Evolutionary conservation across 306 rosid species (phyloP), one percentile per base, ranked within the genome.

Genomic region (Sicyos edulis): DNA sequence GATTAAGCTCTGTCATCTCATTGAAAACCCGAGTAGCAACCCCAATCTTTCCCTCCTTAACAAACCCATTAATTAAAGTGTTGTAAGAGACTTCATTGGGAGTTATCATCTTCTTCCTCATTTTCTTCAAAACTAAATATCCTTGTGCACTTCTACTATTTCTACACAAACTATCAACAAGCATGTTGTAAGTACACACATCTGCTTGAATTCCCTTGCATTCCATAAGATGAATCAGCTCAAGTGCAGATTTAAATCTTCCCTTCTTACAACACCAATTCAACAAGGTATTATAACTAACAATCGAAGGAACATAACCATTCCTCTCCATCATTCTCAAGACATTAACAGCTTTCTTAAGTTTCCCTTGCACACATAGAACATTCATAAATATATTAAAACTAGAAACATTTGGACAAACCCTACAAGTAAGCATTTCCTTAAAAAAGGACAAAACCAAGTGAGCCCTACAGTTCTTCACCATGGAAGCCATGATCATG

Each of bases 211-310:
- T 83, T 62, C 93, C 96, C 89, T 80, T 90, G 63, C 87, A 78
- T 16, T 82, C 78, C 96, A 90, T 90, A n/a, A 32, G 73, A 61
- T 88, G 86, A 73, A 90, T 90, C 77, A 87, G 76, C 72, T 86
- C 83, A 40, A 75, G 80, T 3, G 93, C 91, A 45, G 69, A 74
- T 76, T 84, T 86, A 72, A 81, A 83, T 82, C 85, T 84, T 54
- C 88, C 88, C 74, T 81, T 81, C 79, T 86, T 90, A 83, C 89
- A 90, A 75, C 85, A 88, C 91, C 93, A 86, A 80, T 80, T 83
- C 74, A 90, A 89, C 86, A 90, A 71, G 37, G 91, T 84, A 82
- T 90, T 90, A 70, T 87, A 87, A 49, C 87, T 86, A 54, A 88
- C 85, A 4, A 77, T 65, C 11, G 83, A 84, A 1, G 93, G 96